Evolutionary conservation across 2,329 filamentous ascomycete species (phyloP), one percentile per base, ranked within the genome.

Genomic region (Neoscytalidium dimidiatum): DNA sequence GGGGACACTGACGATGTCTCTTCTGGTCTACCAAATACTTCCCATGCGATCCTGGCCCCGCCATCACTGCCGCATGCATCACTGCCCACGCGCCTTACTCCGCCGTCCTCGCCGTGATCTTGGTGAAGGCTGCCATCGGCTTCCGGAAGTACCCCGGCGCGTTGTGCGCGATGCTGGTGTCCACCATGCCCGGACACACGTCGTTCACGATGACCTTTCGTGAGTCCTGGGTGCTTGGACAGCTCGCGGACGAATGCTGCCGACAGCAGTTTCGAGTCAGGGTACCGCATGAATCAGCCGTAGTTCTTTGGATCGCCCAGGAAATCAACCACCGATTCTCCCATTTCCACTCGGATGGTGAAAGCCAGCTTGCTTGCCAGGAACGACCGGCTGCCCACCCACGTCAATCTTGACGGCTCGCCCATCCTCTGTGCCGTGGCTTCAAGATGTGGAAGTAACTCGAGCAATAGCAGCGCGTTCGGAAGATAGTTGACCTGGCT

Each of bases 321-420:
- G 38, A n/a, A 51, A 11, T 26, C 23, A 11, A 51, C 6, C 26
- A 51, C 46, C 17, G 46, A 51, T 17, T 48, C 3, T 8, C 44
- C 21, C 8, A 6, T 26, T 13, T 31, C 35, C 3, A 21, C 2
- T 19, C 19, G 38, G 23, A 21, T 21, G 26, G 13, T 14, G 14
- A n/a, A 46, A 13, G 56, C 26, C 19, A 46, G 38, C 6, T 31
- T 60, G 56, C 56, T 60, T 3, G 43, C 17, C 23, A 46, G 3
- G 26, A 60, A 23, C 6, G 58, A 28, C n/a, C 58, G 43, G 58
- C 58, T 62, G 43, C 58, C 44, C 14, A 62, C 43, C 58, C 58
- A 51, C 13, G 28, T 62, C 38, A 62, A 7, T 21, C 58, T 28
- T 9, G 58, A 35, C 4, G 44, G 11, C n/a, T 41, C 11, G 9